These are phyloP conservation scores for Acorus gramineus DNA, from an alignment of 106 monocot genomes.

Conservation along the genomic window DNA sequence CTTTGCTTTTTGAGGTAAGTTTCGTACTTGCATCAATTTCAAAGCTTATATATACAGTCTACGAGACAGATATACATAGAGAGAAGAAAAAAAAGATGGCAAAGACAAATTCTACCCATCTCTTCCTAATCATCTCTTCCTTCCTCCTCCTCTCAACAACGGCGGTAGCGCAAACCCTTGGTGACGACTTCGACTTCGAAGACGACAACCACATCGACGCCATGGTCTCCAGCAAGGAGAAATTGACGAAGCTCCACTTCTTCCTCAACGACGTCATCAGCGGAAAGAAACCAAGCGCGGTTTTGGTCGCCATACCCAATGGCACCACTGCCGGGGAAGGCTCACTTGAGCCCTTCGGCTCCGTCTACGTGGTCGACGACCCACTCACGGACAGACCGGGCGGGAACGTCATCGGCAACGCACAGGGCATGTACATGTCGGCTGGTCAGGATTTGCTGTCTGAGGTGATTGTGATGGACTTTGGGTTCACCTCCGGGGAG, in stretches of 20 bases:
- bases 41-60: too few relatives aligned
- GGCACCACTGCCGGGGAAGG: background rate
- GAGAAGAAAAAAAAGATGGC: too few relatives aligned
- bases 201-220: too few relatives aligned
- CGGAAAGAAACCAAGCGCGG: background rate
- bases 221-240: background rate
- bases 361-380: background rate
- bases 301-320: background rate
- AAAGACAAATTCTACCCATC: too few relatives aligned
- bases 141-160: too few relatives aligned
- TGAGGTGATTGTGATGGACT: slow-evolving; percentile 6
- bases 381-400: background rate
- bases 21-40: too few relatives aligned
- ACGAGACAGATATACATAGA: too few relatives aligned
- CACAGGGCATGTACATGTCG: slow-evolving; percentile 19
- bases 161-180: too few relatives aligned
- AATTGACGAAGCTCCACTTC: slow-evolving; percentile 2
- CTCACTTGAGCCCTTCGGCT: background rate
- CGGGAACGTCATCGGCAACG: slow-evolving; percentile 2
- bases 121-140: too few relatives aligned
- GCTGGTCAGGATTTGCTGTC: slow-evolving; percentile 3
- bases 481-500: slow-evolving; percentile 14
- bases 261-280: background rate
- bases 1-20: too few relatives aligned
- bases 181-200: too few relatives aligned